Evolutionary conservation across 2,329 filamentous ascomycete genomes (phyloP), one percentile per base, ranked within the genome.

Genomic region (Keithomyces neogunnii): DNA sequence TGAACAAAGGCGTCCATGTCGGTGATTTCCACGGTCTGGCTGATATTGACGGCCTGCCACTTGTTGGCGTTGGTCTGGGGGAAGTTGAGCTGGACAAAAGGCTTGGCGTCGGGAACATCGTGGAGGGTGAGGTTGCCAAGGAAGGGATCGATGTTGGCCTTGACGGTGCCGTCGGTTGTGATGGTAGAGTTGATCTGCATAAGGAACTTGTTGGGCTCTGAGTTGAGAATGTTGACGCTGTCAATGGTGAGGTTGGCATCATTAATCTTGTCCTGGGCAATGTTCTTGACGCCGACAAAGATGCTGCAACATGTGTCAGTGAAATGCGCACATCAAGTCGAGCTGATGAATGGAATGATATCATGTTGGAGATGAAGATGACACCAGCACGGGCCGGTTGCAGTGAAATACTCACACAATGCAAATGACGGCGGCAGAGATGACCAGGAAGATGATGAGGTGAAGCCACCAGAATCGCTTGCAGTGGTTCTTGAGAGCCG

Each of bases 381-480:
- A 19, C 19, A 19, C 19, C 19, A 19, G 19, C 19, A 19, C 19
- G 19, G 19, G 19, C 19, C 19, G 19, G 19, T 19, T 19, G 19
- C 19, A 19, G n/a, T 26, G 9, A 40, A 31, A 75, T 29, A 54
- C 80, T 76, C 71, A 85, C 82, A 85, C 65, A 39, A 82, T 68
- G 39, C 78, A 71, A 19, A 86, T 74, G 38, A 82, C 69, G 11
- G 86, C 65, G 35, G 81, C 70, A 43, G 76, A 63, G 44, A 81
- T 65, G 54, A 73, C 57, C 51, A 76, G 61, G 48, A 81, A 63
- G 13, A 72, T 62, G 52, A 85, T 67, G 53, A 84, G 63, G 58
- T 82, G 73, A 55, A 73, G 59, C 81, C 82, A 85, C 82, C 82
- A 85, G 59, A 77, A 83, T 57, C 69, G 73, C 60, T 66, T 73